phyloP scores from a whole-genome alignment of 2,329 filamentous ascomycete genomes.

The Pezicula neosporulosa region DNA sequence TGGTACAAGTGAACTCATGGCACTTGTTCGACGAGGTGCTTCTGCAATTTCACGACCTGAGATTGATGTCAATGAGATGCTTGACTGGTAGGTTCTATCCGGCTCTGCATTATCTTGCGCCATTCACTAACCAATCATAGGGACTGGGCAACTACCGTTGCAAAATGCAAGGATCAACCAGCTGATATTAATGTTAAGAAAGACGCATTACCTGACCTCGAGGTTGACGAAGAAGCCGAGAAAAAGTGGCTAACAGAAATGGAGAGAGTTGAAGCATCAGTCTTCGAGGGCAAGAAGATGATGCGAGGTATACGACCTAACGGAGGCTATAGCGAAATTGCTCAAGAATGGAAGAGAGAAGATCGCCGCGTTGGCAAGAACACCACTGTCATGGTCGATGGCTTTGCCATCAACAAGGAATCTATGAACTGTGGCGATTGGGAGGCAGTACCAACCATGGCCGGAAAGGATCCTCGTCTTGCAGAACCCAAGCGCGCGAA shows the following conservation, averaged over 20 bases:
- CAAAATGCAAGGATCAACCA: conserved; percentile 49
- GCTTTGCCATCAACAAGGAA: conserved; percentile 53
- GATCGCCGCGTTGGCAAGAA: conserved; percentile 53
- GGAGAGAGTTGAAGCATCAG: conserved; percentile 52
- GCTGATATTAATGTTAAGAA: conserved; percentile 36
- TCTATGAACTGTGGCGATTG: conserved; percentile 48
- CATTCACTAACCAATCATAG: conserved; percentile 11
- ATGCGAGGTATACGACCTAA: conserved; percentile 29
- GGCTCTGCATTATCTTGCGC: not conserved
- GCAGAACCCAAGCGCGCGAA: conserved; percentile 46
- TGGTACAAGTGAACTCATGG: conserved; percentile 48
- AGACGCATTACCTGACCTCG: conserved; percentile 23
- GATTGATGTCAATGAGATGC: conserved; percentile 52
- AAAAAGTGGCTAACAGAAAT: conserved; percentile 51
- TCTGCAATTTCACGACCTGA: conserved; percentile 48
- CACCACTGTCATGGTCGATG: conserved; percentile 52
- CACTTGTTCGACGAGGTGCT: conserved; percentile 49
- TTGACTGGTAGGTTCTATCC: conserved; percentile 37
- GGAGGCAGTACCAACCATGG: conserved; percentile 55
- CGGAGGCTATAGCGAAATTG: conserved; percentile 29
- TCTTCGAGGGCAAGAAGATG: conserved; percentile 53
- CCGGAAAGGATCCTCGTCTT: conserved; percentile 50
- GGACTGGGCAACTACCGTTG: conserved; percentile 50
- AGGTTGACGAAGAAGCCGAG: conserved; percentile 43
- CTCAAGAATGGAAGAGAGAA: conserved; percentile 35